Evolutionary conservation across 2,329 filamentous ascomycete genomes (phyloP).

Genomic region (Colletotrichum graminicola): DNA sequence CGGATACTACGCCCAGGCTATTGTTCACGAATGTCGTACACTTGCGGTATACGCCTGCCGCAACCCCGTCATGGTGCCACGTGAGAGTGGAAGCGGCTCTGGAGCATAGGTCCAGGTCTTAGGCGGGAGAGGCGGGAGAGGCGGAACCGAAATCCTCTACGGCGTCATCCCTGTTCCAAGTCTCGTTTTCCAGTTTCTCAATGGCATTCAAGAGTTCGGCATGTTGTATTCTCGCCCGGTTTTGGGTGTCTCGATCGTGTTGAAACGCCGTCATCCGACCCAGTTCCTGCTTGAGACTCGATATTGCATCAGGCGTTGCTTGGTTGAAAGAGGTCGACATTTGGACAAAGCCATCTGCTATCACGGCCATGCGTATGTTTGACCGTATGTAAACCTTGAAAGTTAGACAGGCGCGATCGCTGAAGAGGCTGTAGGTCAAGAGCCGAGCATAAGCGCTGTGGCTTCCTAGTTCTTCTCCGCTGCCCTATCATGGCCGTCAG

Average conservation of each 20-base stretch:
- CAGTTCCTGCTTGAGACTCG: slow-evolving; percentile 17
- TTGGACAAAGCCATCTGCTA: not conserved
- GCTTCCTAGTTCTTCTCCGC: not conserved
- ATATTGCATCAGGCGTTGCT: not conserved
- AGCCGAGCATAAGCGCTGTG: slow-evolving; percentile 5
- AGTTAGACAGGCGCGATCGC: not conserved
- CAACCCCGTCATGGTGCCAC: not conserved
- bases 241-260: too few relatives aligned
- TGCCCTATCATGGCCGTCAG: not conserved
- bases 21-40: not conserved
- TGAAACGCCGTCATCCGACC: not conserved
- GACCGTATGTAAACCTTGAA: slow-evolving; percentile 12
- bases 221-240: not conserved
- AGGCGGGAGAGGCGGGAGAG: not conserved
- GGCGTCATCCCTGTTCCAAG: slow-evolving; percentile 80
- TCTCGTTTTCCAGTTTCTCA: slow-evolving; percentile 73
- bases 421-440: not conserved
- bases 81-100: not conserved
- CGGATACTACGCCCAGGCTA: not conserved
- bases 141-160: slow-evolving; percentile 75
- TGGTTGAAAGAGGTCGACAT: not conserved
- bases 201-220: slow-evolving; percentile 52
- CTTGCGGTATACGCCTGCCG: not conserved
- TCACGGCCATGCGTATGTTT: not conserved
- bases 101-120: not conserved